Evolutionary conservation across 202 grass and related monocot species (phyloP).

Genomic region (Saccharum hybrid): DNA sequence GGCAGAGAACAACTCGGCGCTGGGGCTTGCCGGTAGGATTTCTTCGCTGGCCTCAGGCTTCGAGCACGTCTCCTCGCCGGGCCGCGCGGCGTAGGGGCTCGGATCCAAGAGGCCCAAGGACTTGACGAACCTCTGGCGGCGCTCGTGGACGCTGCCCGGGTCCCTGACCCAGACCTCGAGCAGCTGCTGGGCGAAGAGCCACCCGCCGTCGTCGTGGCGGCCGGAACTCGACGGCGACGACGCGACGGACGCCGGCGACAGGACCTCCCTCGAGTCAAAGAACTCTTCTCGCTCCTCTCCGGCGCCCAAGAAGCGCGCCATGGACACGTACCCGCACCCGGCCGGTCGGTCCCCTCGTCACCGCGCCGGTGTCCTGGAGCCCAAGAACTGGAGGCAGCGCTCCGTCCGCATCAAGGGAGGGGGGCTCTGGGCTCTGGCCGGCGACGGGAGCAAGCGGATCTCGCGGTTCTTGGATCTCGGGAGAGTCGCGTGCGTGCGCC

Average conservation of each 20-base stretch:
- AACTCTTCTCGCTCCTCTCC: conserved; percentile 59
- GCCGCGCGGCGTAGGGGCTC: not conserved
- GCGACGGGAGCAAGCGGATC: conserved; percentile 42
- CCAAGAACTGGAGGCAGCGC: conserved; percentile 10
- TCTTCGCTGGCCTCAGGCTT: conserved; percentile 34
- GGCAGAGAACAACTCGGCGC: conserved; percentile 18
- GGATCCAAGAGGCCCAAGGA: conserved; percentile 63
- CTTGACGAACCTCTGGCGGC: conserved; percentile 64
- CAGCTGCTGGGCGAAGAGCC: conserved; percentile 16
- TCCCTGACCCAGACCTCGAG: conserved; percentile 58
- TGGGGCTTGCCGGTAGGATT: conserved; percentile 34
- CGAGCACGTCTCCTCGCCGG: conserved; percentile 17
- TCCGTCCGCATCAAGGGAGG: conserved; percentile 36
- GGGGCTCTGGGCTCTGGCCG: conserved; percentile 17
- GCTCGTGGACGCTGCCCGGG: conserved; percentile 62
- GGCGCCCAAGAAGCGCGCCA: conserved; percentile 32
- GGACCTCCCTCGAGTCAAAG: conserved; percentile 77
- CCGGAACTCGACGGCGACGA: conserved; percentile 61
- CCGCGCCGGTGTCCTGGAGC: conserved; percentile 40
- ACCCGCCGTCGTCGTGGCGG: conserved; percentile 31
- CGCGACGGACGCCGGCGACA: conserved; percentile 61
- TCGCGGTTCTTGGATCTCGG: conserved; percentile 53
- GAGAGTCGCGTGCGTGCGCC: conserved; percentile 24
- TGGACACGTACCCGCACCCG: conserved; percentile 38
- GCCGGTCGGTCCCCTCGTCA: conserved; percentile 1